These are phyloP conservation scores for Misopates orontium DNA, from an alignment of 257 asterid genomes.

Conservation along the genomic window DNA sequence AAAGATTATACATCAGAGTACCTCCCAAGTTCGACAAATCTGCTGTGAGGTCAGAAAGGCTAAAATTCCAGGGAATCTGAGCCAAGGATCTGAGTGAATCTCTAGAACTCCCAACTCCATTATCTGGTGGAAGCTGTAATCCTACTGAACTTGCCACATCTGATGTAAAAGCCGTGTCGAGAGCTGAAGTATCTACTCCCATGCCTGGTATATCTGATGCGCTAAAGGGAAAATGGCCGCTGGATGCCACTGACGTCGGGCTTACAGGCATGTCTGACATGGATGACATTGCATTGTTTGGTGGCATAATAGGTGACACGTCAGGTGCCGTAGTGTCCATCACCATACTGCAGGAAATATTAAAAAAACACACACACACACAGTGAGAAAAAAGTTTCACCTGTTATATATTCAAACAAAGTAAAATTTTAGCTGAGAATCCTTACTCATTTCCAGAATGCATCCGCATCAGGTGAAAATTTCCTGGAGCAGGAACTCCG, in stretches of 20 bases:
- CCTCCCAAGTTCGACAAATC: constrained; percentile 78
- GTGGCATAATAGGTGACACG: constrained; percentile 48
- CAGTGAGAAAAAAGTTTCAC: too few relatives aligned
- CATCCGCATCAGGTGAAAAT: constrained; percentile 58
- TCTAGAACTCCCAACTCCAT: constrained; percentile 59
- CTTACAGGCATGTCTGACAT: constrained; percentile 67
- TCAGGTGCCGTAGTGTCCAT: constrained; percentile 43
- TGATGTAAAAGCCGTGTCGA: constrained; percentile 64
- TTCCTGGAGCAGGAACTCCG: constrained; percentile 65
- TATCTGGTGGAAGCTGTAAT: constrained; percentile 58
- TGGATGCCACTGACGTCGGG: constrained; percentile 73
- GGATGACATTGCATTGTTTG: constrained; percentile 50
- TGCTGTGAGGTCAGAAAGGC: constrained; percentile 73
- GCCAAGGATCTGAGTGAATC: constrained; percentile 59
- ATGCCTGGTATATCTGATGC: constrained; percentile 68
- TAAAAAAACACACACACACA: neutral
- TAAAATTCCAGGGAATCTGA: constrained; percentile 71
- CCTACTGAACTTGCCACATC: constrained; percentile 61
- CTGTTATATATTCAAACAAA: too few relatives aligned
- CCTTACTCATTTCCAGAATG: constrained; percentile 64
- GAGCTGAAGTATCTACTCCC: constrained; percentile 64
- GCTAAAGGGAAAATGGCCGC: constrained; percentile 70
- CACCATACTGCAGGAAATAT: constrained; percentile 38
- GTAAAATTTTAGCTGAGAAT: too few relatives aligned
- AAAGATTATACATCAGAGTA: constrained; percentile 19